Conservation (phyloP, 2,329 filamentous ascomycete genomes). For the Peltaster fructicola region DNA sequence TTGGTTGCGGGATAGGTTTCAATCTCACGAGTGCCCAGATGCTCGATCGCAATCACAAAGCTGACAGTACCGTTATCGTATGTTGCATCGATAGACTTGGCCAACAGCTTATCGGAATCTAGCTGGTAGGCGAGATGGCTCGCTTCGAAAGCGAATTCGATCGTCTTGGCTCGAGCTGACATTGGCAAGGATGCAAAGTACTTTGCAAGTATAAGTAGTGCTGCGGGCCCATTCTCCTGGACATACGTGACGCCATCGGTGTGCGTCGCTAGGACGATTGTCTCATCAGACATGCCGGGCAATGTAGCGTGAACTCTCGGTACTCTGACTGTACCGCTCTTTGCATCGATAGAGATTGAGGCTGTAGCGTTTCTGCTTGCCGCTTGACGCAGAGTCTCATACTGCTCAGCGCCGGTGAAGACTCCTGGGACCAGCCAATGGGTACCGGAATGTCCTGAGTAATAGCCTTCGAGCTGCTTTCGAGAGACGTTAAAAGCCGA, state of each 20-base stretch:
- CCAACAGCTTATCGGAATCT: slow-evolving; percentile 2
- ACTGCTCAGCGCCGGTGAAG: slow-evolving; percentile 4
- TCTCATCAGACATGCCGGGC: slow-evolving; percentile 4
- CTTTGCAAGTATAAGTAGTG: slow-evolving; percentile 2
- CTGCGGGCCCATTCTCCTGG: slow-evolving; percentile 4
- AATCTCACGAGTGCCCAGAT: slow-evolving; percentile 3
- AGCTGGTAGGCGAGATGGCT: slow-evolving; percentile 4
- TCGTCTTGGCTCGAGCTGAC: slow-evolving; percentile 2
- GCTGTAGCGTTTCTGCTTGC: slow-evolving; percentile 1
- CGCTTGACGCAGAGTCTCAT: slow-evolving; percentile 1
- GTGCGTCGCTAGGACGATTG: slow-evolving; percentile 4
- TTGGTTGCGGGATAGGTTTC: slow-evolving; percentile 1
- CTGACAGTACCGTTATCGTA: slow-evolving; percentile 3
- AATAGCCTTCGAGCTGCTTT: slow-evolving; percentile 3
- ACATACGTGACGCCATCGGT: slow-evolving; percentile 4
- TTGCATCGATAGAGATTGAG: slow-evolving; percentile 4
- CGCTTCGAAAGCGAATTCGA: slow-evolving; percentile 4
- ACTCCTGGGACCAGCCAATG: slow-evolving; percentile 4
- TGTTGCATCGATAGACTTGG: slow-evolving; percentile 1
- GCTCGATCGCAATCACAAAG: slow-evolving; percentile 4
- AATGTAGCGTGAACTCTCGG: slow-evolving; percentile 3
- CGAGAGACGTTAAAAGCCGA: slow-evolving; percentile 4
- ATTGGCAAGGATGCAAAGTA: slow-evolving; percentile 4
- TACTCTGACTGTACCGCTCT: slow-evolving; percentile 2
- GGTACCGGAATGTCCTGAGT: slow-evolving; percentile 2